Conservation (phyloP, 129 eudicot species). For the Lactuca sativa region DNA sequence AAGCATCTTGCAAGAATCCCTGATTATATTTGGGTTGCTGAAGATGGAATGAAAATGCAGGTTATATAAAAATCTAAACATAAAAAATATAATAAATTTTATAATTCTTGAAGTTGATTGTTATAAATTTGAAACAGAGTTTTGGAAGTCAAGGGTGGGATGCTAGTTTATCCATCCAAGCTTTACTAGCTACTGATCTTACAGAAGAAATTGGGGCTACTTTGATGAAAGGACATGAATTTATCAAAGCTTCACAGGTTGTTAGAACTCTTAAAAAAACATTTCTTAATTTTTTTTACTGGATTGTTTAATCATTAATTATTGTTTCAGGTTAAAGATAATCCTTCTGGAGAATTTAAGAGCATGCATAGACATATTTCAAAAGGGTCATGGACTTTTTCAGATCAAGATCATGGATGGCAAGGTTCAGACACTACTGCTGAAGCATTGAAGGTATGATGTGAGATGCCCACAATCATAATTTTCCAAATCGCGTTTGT, state of each 20-base stretch:
- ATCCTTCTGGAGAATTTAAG: constrained; percentile 80
- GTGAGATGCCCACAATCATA: no score
- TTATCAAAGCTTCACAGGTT: constrained; percentile 86
- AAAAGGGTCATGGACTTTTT: constrained; percentile 91
- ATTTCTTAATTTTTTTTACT: neutral
- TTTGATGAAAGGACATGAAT: constrained; percentile 73
- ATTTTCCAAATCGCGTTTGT: no score
- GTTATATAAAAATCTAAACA: constrained; percentile 22
- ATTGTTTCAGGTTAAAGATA: constrained; percentile 58
- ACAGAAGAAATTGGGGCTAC: constrained; percentile 58
- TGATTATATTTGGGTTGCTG: constrained; percentile 86
- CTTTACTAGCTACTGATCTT: constrained; percentile 62
- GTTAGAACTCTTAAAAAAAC: neutral
- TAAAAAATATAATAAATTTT: neutral
- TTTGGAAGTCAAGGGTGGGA: constrained; percentile 93
- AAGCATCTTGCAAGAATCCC: constrained; percentile 85
- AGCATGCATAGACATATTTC: constrained; percentile 84
- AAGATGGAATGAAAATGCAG: constrained; percentile 99
- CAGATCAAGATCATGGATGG: constrained; percentile 94
- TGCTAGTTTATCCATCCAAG: constrained; percentile 74
- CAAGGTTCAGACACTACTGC: no score
- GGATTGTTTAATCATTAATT: neutral
- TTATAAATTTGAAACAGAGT: constrained; percentile 44
- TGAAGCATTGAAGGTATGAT: no score
- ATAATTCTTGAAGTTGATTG: neutral